Evolutionary conservation across 2,329 filamentous ascomycete genomes (phyloP), one percentile per base, ranked within the genome.

Genomic region (Daldinia sp.): DNA sequence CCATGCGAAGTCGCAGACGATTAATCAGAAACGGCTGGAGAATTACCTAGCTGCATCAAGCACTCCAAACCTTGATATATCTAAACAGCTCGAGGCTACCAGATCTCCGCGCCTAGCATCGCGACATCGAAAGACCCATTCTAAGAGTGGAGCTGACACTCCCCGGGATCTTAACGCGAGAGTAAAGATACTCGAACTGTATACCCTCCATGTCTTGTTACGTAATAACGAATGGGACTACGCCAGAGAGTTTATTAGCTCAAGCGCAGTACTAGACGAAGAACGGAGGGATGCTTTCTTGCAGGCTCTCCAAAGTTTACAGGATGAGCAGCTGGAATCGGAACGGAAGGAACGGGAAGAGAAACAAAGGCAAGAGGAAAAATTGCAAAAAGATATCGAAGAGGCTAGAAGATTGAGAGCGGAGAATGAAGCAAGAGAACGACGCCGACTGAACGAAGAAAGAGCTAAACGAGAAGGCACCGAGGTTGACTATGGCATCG

Each of bases 191-290:
- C 88, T 99, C 57, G 96, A 99, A 81, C 86, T 99, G 7, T 99
- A 98, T 79, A 97, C 94, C 0, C 86, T 99, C 4, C 96, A 99
- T 77, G 93, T 98, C 6, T 88, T 99, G n/a, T 90, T 95, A 4
- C 88, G 93, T 60, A 98, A 98, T 74, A 90, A 93, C 63, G 94
- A 98, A 81, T 99, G 96, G 96, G 93, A 97, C 65, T 98, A 98
- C 75, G 93, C 96, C 3, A 88, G 89, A 67, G 93, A 97, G 74
- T 98, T 98, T 79, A 97, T 98, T 76, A 89, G 86, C 75, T 89
- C 93, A 76, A 96, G 90, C 78, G 90, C 95, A 53, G 89, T 97
- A 28, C 86, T 99, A 1, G 95, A 98, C 78, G 95, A 98, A 59
- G 96, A 98, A 82, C 89, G 93, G 50, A 90, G 93, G 70, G 93